These are phyloP conservation scores for Penicillium goetzii DNA, from an alignment of 495 filamentous ascomycete species.

Conservation along the genomic window DNA sequence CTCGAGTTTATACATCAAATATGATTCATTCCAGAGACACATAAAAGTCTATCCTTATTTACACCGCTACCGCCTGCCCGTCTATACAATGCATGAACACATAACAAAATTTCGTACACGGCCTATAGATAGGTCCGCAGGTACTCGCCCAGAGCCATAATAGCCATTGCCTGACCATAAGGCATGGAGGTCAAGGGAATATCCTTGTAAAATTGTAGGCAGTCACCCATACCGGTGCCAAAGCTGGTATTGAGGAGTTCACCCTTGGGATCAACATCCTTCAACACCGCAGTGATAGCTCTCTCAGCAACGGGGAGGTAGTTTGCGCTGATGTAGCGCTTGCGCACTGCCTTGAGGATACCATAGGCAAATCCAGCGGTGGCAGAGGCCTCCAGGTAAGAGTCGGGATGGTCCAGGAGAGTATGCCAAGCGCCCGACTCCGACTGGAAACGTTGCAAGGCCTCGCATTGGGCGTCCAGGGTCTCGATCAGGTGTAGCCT, in stretches of 20 bases:
- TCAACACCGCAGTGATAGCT: slow-evolving; percentile 63
- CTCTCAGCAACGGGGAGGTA: slow-evolving; percentile 57
- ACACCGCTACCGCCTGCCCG: background rate
- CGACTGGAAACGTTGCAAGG: slow-evolving; percentile 59
- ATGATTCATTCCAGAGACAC: background rate
- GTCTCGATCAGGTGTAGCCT: slow-evolving; percentile 63
- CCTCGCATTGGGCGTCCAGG: slow-evolving; percentile 63
- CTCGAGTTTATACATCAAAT: background rate
- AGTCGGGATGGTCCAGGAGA: slow-evolving; percentile 63
- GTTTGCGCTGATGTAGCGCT: slow-evolving; percentile 62
- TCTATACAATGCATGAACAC: slow-evolving; percentile 13
- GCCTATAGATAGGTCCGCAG: slow-evolving; percentile 54
- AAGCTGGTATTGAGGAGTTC: slow-evolving; percentile 73
- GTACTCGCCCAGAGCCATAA: slow-evolving; percentile 71
- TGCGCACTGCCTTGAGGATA: slow-evolving; percentile 69
- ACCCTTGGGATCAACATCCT: slow-evolving; percentile 60
- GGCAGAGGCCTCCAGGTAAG: slow-evolving; percentile 71
- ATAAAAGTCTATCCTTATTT: background rate
- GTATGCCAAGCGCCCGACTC: slow-evolving; percentile 67
- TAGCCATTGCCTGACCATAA: slow-evolving; percentile 78
- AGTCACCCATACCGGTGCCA: slow-evolving; percentile 71
- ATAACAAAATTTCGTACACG: background rate
- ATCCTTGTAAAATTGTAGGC: slow-evolving; percentile 68
- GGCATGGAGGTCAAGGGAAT: slow-evolving; percentile 75
- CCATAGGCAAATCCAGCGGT: slow-evolving; percentile 78